Percentiles rank a stretch among this genome's conserved stretches.
Conservation (phyloP, 495 filamentous ascomycete genomes). For the Hypoxylon cercidicola region DNA sequence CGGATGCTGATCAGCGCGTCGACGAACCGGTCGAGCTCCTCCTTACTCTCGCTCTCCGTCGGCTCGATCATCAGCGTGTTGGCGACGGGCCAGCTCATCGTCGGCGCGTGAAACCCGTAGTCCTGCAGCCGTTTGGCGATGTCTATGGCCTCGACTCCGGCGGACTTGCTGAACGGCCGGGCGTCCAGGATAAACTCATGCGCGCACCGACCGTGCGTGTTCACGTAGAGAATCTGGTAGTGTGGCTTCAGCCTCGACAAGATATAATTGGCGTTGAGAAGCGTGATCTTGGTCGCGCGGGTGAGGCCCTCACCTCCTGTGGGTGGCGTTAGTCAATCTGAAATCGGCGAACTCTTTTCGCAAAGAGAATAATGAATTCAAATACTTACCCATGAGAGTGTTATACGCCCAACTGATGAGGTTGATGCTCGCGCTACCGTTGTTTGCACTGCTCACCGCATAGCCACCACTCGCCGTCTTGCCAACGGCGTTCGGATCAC, state of each 20-base stretch:
- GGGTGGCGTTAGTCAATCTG: slow-evolving; percentile 31
- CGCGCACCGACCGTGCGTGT: slow-evolving; percentile 85
- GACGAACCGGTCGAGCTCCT: slow-evolving; percentile 94
- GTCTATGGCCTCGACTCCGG: slow-evolving; percentile 93
- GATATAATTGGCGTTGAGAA: slow-evolving; percentile 98
- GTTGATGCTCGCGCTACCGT: slow-evolving; percentile 92
- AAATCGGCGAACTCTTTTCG: neutral
- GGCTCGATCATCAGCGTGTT: slow-evolving; percentile 99
- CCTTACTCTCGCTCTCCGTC: slow-evolving; percentile 92
- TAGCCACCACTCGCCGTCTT: slow-evolving; percentile 51
- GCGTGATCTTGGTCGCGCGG: slow-evolving; percentile 92
- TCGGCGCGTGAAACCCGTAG: slow-evolving; percentile 98
- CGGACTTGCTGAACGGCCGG: slow-evolving; percentile 83
- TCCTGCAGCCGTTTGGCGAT: slow-evolving; percentile 98
- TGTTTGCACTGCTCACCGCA: slow-evolving; percentile 87
- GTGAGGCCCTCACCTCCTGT: slow-evolving; percentile 81
- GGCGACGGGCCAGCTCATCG: slow-evolving; percentile 97
- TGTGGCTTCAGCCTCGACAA: slow-evolving; percentile 88
- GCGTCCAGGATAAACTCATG: slow-evolving; percentile 99
- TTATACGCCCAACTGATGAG: slow-evolving; percentile 99
- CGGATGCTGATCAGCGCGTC: slow-evolving; percentile 92
- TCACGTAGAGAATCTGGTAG: slow-evolving; percentile 93
- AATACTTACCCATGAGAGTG: slow-evolving; percentile 83
- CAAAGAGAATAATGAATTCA: neutral
- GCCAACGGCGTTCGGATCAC: slow-evolving; percentile 65